Percentiles rank a stretch among this genome's conserved stretches.
phyloP scores from a whole-genome alignment of 2,329 filamentous ascomycete species.

The Cladosporium austrohemisphaericum region DNA sequence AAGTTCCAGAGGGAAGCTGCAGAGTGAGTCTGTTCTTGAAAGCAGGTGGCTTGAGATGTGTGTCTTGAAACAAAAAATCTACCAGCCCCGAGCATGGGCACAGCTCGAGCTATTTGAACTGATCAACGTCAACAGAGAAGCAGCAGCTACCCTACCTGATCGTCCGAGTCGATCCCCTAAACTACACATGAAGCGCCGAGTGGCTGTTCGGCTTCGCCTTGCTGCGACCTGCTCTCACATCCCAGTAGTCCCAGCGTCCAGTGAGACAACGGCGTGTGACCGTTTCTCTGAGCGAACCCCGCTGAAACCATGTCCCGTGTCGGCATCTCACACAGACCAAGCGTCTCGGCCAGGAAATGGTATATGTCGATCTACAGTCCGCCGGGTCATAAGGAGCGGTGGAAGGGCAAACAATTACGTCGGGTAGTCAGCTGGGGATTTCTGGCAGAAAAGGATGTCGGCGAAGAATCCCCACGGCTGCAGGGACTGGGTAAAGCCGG shows the following conservation, averaged over 20 bases:
- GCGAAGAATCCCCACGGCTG: not conserved
- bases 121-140: conserved; percentile 1
- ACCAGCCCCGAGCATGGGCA: not conserved
- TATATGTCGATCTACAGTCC: conserved; percentile 8
- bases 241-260: conserved; percentile 8
- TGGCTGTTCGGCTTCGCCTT: not conserved
- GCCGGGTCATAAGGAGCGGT: conserved; percentile 4
- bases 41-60: not conserved
- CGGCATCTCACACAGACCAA: conserved; percentile 10
- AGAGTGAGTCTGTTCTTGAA: not conserved
- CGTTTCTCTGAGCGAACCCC: conserved; percentile 13
- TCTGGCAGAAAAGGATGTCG: conserved; percentile 4
- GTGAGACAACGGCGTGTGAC: conserved; percentile 15
- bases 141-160: not conserved
- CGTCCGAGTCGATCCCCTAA: conserved; percentile 5
- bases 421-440: conserved; percentile 2
- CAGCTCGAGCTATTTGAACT: conserved; percentile 5
- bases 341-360: conserved; percentile 3
- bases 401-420: conserved; percentile 6
- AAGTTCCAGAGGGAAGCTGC: not conserved
- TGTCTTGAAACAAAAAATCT: conserved; percentile 1
- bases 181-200: not conserved
- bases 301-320: conserved; percentile 12
- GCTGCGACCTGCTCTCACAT: not conserved
- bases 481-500: conserved; percentile 7